Conservation (phyloP, 2,329 filamentous ascomycete species). For the Trichophyton simii region DNA sequence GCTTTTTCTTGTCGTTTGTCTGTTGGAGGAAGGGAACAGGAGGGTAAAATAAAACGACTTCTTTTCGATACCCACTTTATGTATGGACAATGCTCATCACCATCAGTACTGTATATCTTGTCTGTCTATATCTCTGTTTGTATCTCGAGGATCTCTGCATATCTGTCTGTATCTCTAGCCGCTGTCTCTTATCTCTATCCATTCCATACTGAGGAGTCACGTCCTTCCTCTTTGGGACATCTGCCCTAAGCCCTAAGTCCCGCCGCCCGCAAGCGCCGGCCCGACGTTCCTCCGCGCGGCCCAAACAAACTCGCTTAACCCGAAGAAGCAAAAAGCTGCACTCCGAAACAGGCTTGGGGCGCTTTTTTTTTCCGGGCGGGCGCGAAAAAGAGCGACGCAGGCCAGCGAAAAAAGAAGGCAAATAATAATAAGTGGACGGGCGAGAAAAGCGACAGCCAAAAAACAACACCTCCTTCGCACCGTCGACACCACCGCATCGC, state of each 20-base stretch:
- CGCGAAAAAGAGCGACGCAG: too few relatives aligned
- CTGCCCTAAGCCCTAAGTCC: not conserved
- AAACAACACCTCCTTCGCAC: not conserved
- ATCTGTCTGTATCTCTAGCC: too few relatives aligned
- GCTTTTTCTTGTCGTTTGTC: not conserved
- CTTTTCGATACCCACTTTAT: not conserved
- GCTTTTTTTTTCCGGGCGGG: not conserved
- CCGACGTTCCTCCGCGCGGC: not conserved
- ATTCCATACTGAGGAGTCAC: not conserved
- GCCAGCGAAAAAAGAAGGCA: not conserved
- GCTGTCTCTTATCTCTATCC: too few relatives aligned
- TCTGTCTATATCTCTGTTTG: not conserved
- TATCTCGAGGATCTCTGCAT: too few relatives aligned
- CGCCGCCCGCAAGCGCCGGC: not conserved
- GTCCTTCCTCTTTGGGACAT: not conserved
- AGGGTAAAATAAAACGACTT: not conserved
- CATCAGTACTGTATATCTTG: not conserved
- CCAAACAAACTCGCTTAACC: not conserved
- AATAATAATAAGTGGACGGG: not conserved
- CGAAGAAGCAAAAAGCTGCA: not conserved
- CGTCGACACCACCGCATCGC: conserved; percentile 2
- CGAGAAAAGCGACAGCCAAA: not conserved
- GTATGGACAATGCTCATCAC: not conserved
- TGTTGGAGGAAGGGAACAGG: not conserved
- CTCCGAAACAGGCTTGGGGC: not conserved